Evolutionary conservation across 2,329 filamentous ascomycete genomes (phyloP).

Genomic region (Monosporascus sp.): DNA sequence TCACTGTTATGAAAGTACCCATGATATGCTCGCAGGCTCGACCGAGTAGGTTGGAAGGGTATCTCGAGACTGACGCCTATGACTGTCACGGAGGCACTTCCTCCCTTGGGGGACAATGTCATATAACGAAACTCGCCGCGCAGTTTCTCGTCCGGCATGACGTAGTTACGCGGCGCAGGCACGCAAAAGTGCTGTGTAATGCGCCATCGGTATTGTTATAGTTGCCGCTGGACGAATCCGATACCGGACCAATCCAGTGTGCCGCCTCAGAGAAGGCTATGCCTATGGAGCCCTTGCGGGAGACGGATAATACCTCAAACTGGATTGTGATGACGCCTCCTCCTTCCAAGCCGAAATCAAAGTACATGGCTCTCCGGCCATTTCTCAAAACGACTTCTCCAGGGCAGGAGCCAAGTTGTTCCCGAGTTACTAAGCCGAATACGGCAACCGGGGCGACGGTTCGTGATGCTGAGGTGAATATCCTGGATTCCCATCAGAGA

Average conservation of each 20-base stretch:
- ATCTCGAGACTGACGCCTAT: slow-evolving; percentile 19
- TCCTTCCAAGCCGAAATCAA: slow-evolving; percentile 24
- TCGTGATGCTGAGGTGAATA: slow-evolving; percentile 48
- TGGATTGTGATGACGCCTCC: slow-evolving; percentile 22
- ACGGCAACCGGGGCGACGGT: slow-evolving; percentile 40
- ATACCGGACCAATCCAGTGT: slow-evolving; percentile 34
- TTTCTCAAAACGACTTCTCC: slow-evolving; percentile 8
- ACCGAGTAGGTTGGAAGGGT: slow-evolving; percentile 28
- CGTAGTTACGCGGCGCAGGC: slow-evolving; percentile 27
- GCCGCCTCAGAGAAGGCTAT: slow-evolving; percentile 38
- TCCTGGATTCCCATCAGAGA: slow-evolving; percentile 57
- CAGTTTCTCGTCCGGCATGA: slow-evolving; percentile 31
- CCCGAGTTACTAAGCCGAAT: slow-evolving; percentile 19
- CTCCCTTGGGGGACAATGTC: slow-evolving; percentile 31
- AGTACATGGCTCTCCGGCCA: slow-evolving; percentile 11
- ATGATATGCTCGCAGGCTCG: slow-evolving; percentile 45
- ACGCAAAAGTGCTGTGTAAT: slow-evolving; percentile 28
- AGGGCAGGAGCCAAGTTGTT: slow-evolving; percentile 9
- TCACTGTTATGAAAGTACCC: slow-evolving; percentile 48
- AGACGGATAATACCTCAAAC: slow-evolving; percentile 14
- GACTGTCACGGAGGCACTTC: slow-evolving; percentile 19
- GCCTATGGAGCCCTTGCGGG: slow-evolving; percentile 27
- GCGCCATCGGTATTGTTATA: slow-evolving; percentile 29
- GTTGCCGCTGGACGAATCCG: slow-evolving; percentile 33
- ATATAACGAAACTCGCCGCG: slow-evolving; percentile 40